Base-by-base conservation (phyloP, 495 filamentous ascomycete genomes). In the Lasiosphaeria hispida region DNA sequence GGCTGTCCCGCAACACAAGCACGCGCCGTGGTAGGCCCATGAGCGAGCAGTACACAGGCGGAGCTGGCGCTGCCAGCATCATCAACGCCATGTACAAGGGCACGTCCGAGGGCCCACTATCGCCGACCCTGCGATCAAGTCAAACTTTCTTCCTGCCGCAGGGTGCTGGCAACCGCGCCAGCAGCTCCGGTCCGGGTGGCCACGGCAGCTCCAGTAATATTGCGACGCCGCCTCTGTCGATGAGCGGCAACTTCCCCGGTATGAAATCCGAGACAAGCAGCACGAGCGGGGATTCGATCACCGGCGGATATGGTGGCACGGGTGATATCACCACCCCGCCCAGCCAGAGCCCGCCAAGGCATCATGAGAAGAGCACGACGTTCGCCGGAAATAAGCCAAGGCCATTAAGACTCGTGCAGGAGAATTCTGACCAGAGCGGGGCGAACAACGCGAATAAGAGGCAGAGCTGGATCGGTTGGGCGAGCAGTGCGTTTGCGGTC, bases 81-180 rank as follows among this genome's bases (percentile, higher is more conserved):
- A 86, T 94, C 15, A 87, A 87, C 57, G 88, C 88, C 63, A 95
- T 95, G 88, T 91, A 92, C 75, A 87, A 85, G 63, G 85, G 84
- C 11, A 70, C 77, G 6, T 68, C 78, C 39, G 69, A 75, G 55
- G 75, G 80, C 10, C 81, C 82, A 13, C 76, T 85, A 17, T 87
- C 87, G 11, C 80, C 77, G 23, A 70, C 74, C 1, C 73, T 81
- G 6, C 75, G 71, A 63, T 79, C 75, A 64, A 69, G 74, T 65
- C 65, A 73, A 55, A 72, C 70, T 19, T 75, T 77, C 63, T 76
- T 76, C 67, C 63, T 64, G 11, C 62, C 57, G 14, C 54, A 74
- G 68, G 60, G 78, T 72, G 13, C 83, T 76, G 70, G 84, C 82
- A 70, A 75, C 75, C 36, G 66, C 69, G 23, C 65, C 62, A 58